Evolutionary conservation across 495 filamentous ascomycete genomes (phyloP).

Genomic region (Xylaria flabelliformis): DNA sequence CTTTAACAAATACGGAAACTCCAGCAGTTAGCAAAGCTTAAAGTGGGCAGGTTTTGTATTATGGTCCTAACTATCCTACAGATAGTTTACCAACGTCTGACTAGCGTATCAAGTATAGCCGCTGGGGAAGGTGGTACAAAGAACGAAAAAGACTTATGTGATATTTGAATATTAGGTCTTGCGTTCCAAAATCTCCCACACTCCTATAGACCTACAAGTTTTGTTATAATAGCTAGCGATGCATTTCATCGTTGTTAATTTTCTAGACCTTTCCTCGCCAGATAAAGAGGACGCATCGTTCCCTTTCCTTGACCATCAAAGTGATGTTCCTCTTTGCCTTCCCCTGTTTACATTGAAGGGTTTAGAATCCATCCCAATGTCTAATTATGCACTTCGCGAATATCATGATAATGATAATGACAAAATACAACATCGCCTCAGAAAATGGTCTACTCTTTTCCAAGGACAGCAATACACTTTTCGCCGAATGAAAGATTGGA

Average conservation of each 20-base stretch:
- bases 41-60: constrained; percentile 4
- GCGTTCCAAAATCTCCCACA: not conserved
- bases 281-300: not conserved
- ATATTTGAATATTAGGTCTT: not conserved
- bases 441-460: not conserved
- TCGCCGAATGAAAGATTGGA: not conserved
- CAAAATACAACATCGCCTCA: not conserved
- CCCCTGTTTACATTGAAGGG: not conserved
- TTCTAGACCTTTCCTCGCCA: not conserved
- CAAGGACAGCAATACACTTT: not conserved
- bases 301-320: not conserved
- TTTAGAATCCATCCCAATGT: not conserved
- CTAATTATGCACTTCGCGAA: too few relatives aligned
- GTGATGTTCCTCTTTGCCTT: not conserved
- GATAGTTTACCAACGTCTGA: too few relatives aligned
- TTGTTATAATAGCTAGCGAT: not conserved
- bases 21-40: constrained; percentile 19
- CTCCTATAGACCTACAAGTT: not conserved
- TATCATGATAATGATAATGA: not conserved
- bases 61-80: too few relatives aligned
- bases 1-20: constrained; percentile 21
- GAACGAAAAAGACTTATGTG: not conserved
- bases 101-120: too few relatives aligned
- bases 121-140: not conserved
- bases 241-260: constrained; percentile 6